phyloP scores from a whole-genome alignment of 331 rosid species.

The Quercus phellos region DNA sequence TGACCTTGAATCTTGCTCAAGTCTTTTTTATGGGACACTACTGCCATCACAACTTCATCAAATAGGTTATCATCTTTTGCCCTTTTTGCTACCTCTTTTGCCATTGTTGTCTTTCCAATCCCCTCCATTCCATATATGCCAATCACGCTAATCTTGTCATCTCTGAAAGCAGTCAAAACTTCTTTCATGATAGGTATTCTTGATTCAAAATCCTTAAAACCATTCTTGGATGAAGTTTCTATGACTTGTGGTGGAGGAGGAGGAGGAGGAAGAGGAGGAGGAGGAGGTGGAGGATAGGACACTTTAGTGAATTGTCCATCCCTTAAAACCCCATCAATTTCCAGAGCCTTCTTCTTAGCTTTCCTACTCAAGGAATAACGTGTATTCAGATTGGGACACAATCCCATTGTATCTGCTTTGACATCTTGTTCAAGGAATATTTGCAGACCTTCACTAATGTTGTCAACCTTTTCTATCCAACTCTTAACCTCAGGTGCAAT shows the following conservation, averaged over 20 bases:
- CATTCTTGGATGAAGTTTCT: conserved; percentile 1
- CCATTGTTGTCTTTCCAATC: background rate
- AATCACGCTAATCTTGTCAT: conserved; percentile 1
- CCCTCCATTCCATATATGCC: background rate
- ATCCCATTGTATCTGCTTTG: background rate
- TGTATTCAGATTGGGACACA: conserved; percentile 12
- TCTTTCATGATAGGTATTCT: conserved; percentile 4
- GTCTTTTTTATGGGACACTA: background rate
- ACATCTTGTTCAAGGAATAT: background rate
- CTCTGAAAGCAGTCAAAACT: conserved; percentile 18
- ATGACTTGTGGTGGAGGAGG: conserved; percentile 4
- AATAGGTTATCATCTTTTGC: background rate
- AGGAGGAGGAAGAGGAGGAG: conserved; percentile 12
- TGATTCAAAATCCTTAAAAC: conserved; percentile 6
- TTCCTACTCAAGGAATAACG: conserved; percentile 24
- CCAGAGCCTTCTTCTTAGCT: background rate
- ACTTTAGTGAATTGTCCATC: background rate
- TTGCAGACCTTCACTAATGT: background rate
- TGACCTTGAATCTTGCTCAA: background rate
- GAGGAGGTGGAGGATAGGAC: conserved; percentile 20
- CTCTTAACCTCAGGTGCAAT: conserved; percentile 9
- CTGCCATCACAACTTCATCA: background rate
- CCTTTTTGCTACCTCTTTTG: background rate
- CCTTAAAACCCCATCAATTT: background rate
- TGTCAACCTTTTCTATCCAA: conserved; percentile 10